phyloP scores from a whole-genome alignment of 768 basidiomycete genomes.

The Tulasnella sp. region DNA sequence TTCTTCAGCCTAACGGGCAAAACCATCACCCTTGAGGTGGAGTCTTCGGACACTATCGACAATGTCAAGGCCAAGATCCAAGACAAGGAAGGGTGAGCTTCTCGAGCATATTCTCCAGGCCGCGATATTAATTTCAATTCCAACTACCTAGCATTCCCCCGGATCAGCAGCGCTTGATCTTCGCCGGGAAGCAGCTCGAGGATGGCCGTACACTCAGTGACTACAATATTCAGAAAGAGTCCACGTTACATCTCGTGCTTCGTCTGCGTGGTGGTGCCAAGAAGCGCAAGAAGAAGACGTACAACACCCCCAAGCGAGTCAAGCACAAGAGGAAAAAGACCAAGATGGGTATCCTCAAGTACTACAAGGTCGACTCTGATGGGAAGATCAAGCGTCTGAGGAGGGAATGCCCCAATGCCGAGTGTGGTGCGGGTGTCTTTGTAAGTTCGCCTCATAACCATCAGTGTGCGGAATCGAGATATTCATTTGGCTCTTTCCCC shows the following conservation, averaged over 20 bases:
- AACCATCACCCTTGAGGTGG: conserved; percentile 63
- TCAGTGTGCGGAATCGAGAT: not conserved
- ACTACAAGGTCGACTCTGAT: conserved; percentile 99
- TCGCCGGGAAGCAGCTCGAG: conserved; percentile 98
- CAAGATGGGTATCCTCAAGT: conserved; percentile 99
- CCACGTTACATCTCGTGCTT: conserved; percentile 92
- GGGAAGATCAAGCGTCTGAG: conserved; percentile 99
- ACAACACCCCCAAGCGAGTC: conserved; percentile 99
- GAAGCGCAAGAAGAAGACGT: conserved; percentile 99
- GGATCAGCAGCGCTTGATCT: conserved; percentile 96
- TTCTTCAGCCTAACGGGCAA: conserved; percentile 32
- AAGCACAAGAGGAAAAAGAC: conserved; percentile 99
- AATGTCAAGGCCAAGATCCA: conserved; percentile 98
- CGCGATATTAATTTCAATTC: not conserved
- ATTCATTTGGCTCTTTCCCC: conserved; percentile 22
- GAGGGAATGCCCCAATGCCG: conserved; percentile 79
- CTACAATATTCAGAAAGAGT: conserved; percentile 99
- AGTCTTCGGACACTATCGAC: conserved; percentile 95
- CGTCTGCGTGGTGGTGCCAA: conserved; percentile 97
- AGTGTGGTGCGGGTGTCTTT: conserved; percentile 39
- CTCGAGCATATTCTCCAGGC: conserved; percentile 1
- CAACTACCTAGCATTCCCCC: conserved; percentile 56
- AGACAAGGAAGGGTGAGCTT: conserved; percentile 84
- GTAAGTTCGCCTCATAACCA: conserved; percentile 38
- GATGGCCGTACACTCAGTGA: conserved; percentile 93